Percentiles rank a stretch among this genome's conserved stretches.
Conservation (phyloP, 345 rosid species). For the Citrus mangshanensis region DNA sequence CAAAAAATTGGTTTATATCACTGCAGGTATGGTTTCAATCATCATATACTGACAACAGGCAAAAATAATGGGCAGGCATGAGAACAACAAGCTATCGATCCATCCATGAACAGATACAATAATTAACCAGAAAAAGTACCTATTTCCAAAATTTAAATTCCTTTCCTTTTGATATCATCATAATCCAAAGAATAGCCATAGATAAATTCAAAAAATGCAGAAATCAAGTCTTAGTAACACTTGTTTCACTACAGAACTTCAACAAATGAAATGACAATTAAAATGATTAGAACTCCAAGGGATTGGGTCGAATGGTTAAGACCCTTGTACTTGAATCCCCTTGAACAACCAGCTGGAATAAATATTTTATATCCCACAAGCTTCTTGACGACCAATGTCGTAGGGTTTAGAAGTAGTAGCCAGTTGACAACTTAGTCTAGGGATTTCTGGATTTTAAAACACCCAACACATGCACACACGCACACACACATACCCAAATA, state of each 20-base stretch:
- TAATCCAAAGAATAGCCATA: not conserved
- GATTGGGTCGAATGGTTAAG: not conserved
- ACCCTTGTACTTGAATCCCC: not conserved
- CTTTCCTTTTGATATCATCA: not conserved
- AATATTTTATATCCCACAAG: not conserved
- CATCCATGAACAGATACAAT: not conserved
- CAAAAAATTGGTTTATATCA: conserved; percentile 5
- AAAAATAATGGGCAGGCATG: not conserved
- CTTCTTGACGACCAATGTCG: not conserved
- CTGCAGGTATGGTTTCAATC: not conserved
- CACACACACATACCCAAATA: too few relatives aligned
- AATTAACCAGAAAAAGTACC: not conserved
- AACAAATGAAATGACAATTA: not conserved
- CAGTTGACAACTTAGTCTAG: not conserved
- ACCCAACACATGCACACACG: too few relatives aligned
- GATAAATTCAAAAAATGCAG: not conserved
- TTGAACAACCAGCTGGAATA: not conserved
- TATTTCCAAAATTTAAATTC: not conserved
- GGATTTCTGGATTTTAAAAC: not conserved
- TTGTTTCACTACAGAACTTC: not conserved
- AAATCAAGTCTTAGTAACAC: not conserved
- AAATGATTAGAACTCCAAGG: not conserved
- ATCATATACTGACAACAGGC: not conserved
- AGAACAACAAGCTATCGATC: not conserved
- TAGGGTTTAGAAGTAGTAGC: not conserved